Conservation (phyloP, 208 protist species). For the Trypanosoma cruzi region DNA sequence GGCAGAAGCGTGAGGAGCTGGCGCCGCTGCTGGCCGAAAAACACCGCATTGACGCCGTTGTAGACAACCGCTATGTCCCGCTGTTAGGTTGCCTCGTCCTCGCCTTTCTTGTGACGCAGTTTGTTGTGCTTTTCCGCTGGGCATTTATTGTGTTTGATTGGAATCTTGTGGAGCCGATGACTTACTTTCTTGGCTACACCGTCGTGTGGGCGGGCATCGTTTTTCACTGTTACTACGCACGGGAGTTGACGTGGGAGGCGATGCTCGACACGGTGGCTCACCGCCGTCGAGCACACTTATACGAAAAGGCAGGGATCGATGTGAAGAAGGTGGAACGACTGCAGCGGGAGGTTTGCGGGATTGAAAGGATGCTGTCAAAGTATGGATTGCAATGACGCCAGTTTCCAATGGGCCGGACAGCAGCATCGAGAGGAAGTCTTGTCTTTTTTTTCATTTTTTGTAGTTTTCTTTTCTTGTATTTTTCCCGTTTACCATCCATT, state of each 20-base stretch:
- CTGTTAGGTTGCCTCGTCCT: constrained; percentile 52
- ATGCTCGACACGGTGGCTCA: constrained; percentile 42
- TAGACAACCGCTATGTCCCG: constrained; percentile 41
- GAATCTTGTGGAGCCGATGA: constrained; percentile 87
- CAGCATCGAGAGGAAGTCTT: not conserved
- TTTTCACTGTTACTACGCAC: constrained; percentile 68
- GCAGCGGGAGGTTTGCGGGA: constrained; percentile 27
- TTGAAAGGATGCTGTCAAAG: constrained; percentile 40
- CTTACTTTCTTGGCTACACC: constrained; percentile 82
- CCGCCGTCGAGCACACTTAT: constrained; percentile 36
- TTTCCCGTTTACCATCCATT: not conserved
- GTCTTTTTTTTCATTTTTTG: too few species aligned
- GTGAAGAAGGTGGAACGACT: constrained; percentile 31
- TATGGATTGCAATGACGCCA: constrained; percentile 17
- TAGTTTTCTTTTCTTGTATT: not conserved
- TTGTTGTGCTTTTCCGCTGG: constrained; percentile 81
- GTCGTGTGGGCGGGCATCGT: constrained; percentile 56
- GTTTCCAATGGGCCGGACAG: not conserved
- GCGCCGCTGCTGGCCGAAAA: constrained; percentile 31
- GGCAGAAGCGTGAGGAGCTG: constrained; percentile 28
- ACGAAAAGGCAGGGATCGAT: constrained; percentile 43
- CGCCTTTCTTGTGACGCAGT: constrained; percentile 48
- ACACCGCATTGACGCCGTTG: constrained; percentile 44
- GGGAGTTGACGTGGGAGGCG: constrained; percentile 60
- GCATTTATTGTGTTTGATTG: constrained; percentile 90